Evolutionary conservation across 805 yeast species (phyloP), one percentile per base, ranked within the genome.

Genomic region (Clavispora fructus): DNA sequence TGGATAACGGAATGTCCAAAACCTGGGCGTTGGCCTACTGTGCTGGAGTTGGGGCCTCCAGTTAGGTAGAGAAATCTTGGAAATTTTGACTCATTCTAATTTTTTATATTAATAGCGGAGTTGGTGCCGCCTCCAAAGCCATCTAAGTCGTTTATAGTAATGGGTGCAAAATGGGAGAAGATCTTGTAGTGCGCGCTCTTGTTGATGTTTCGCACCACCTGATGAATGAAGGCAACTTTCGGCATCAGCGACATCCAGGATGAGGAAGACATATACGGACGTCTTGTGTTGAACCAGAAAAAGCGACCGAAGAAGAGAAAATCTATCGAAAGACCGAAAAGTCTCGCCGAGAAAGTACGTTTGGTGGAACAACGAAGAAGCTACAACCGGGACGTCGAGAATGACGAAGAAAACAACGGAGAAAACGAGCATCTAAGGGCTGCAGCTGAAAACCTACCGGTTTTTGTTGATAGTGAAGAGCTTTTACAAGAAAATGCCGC

Each of bases 1-100:
- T 81, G 51, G 87, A 82, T 53, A 73, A 77, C 49, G 87, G 87
- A 26, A 80, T 77, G 74, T 78, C 83, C 55, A 64, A 77, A 50
- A 78, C 85, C 6, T 82, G 86, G 86, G 63, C 78, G 41, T 65
- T 80, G 50, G 82, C 85, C 0, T 80, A 71, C 59, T 65, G 81
- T 43, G 85, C 81, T 40, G 85, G 83, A 49, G 50, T 67, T 27
- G 40, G 40, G 19, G 40, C 40, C 7, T 25, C 40, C 28, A 37
- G 40, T 13, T 37, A 26, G 17, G 16, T 19, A 19, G 23, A 19
- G 23, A 3, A 19, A 19, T 5, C 23, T 19, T 19, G 23, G 23
- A 19, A 19, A 19, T 19, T n/a, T n/a, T n/a, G n/a, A n/a, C n/a
- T n/a, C 5, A 19, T 19, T 19, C 23, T 19, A 4, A 5, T 5